Conservation (phyloP, 2,329 filamentous ascomycete species). For the Byssochlamys sp. region DNA sequence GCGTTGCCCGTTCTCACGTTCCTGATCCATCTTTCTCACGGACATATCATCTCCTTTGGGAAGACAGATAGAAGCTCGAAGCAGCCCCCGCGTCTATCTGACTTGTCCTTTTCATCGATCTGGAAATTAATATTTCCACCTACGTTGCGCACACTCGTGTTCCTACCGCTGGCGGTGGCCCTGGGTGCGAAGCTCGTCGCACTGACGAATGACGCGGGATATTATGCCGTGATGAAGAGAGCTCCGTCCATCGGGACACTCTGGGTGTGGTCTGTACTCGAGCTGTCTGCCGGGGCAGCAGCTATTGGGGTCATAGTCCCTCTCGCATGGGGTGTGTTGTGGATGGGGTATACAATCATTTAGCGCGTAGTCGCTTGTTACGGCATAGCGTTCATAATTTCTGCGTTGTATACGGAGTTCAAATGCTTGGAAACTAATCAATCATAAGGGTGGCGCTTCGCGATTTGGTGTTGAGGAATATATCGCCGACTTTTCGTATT, state of each 20-base stretch:
- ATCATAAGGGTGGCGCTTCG: neutral
- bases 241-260: conserved; percentile 80
- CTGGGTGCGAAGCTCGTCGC: conserved; percentile 70
- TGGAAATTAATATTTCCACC: conserved; percentile 1
- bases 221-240: conserved; percentile 82
- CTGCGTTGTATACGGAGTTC: neutral
- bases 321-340: conserved; percentile 42
- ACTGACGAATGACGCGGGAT: conserved; percentile 68
- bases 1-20: conserved; percentile 36
- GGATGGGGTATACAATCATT: conserved; percentile 43
- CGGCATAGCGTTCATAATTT: neutral
- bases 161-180: conserved; percentile 23
- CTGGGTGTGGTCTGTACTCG: conserved; percentile 88
- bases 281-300: conserved; percentile 64
- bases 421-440: neutral
- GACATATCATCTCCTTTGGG: conserved; percentile 31
- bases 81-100: conserved; percentile 12
- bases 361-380: conserved; percentile 4
- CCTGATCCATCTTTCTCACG: conserved; percentile 37
- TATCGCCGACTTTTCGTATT: too few species aligned
- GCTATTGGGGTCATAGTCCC: conserved; percentile 46
- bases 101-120: conserved; percentile 6
- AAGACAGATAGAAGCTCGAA: conserved; percentile 3
- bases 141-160: conserved; percentile 24
- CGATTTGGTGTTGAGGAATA: neutral